Base-by-base conservation (phyloP, 768 basidiomycete genomes). In the Naematelia encephala region DNA sequence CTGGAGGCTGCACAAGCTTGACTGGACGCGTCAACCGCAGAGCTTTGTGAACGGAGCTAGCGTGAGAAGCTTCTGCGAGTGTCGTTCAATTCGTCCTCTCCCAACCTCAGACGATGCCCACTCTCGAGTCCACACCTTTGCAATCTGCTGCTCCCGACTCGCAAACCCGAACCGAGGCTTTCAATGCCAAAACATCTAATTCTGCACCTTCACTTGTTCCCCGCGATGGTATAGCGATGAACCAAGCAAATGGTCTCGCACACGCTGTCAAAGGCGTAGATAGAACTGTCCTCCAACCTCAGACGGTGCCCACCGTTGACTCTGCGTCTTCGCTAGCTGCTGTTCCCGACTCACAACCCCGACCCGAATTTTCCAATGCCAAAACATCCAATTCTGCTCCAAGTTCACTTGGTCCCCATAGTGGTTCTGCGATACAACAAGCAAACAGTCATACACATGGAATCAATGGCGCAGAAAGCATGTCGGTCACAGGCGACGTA, bases 401-500 rank as follows among this genome's bases (percentile, higher is more conserved):
- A 8, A 16, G 8, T 39, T 39, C 34, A 16, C 34, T 39, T 16
- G 34, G 8, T 16, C 16, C 34, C 34, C 34, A 16, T 16, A 16
- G 16, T 39, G 34, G 34, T 39, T 16, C 34, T 8, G 34, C 34
- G 34, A 16, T 16, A 8, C 8, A 39, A 8, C 34, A 39, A 8
- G 34, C 34, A 8, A 39, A 39, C 34, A 16, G 16, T 39, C 34
- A 39, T 16, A 39, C 8, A 8, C 34, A 39, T 39, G 16, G 34
- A 8, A 16, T 39, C 34, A 39, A 39, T 8, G 34, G 8, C 34
- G 34, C 34, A 14, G 60, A 61, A 4, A 61, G 60, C 44, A 12
- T 57, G 28, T 23, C 60, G 13, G 70, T 63, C 51, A 30, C 70
- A 4, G 68, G 64, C 3, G 71, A 70, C 16, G 52, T 71, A 47